Evolutionary conservation across 305 asterid species (phyloP).

Genomic region (Plantago coronopus): DNA sequence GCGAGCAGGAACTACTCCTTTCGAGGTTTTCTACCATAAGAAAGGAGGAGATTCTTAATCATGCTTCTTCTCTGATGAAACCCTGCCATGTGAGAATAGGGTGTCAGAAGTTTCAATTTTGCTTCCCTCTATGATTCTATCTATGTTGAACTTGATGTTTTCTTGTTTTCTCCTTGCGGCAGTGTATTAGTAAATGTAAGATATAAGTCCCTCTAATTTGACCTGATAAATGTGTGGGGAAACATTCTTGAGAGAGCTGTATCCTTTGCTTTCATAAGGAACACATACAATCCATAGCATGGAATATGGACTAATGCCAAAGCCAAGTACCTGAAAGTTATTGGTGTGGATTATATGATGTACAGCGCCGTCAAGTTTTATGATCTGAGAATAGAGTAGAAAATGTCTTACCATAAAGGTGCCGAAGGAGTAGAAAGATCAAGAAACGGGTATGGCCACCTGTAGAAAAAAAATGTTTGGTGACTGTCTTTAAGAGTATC

Average conservation of each 20-base stretch:
- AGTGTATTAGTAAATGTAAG: neutral
- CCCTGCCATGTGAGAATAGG: slow-evolving; percentile 32
- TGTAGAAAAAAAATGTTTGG: slow-evolving; percentile 22
- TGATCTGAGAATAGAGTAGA: neutral
- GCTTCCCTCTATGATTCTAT: neutral
- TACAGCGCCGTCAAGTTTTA: neutral
- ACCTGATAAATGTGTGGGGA: slow-evolving; percentile 51
- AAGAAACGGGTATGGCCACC: slow-evolving; percentile 99
- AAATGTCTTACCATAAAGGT: slow-evolving; percentile 58
- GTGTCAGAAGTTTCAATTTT: slow-evolving; percentile 1
- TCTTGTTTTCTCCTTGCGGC: neutral
- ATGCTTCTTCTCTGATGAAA: slow-evolving; percentile 37
- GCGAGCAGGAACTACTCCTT: neutral
- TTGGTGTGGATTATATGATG: neutral
- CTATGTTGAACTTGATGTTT: neutral
- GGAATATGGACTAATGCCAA: slow-evolving; percentile 67
- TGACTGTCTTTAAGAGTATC: neutral
- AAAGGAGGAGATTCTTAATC: slow-evolving; percentile 8
- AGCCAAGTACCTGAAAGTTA: slow-evolving; percentile 56
- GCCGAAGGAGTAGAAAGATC: slow-evolving; percentile 76
- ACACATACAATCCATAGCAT: slow-evolving; percentile 57
- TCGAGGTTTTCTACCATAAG: neutral
- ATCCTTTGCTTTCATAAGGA: slow-evolving; percentile 53
- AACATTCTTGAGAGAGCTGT: slow-evolving; percentile 46
- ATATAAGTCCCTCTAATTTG: slow-evolving; percentile 12